Base-by-base conservation (phyloP, 306 rosid species). In the Begonia fuchsioides region DNA sequence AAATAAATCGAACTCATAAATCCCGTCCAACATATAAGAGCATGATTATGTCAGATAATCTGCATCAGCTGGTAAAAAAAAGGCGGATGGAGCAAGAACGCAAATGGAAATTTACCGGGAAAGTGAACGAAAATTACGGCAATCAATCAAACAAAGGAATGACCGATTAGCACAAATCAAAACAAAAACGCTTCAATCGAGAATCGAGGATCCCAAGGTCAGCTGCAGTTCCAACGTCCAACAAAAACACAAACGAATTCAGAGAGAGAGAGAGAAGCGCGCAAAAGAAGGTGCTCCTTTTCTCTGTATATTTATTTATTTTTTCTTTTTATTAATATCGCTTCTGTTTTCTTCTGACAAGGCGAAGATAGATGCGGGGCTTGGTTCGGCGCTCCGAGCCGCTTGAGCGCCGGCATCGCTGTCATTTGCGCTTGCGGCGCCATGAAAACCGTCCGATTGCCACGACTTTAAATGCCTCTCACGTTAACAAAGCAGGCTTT, bases 121-220 rank as follows among this genome's bases (percentile, higher is more conserved):
- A 43, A 13, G 43, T 44, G 69, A 45, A 13, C 39, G 60, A 57
- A 64, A 32, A 51, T 10, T 40, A 19, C 50, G 58, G 68, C 16
- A 63, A 44, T 35, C 17, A 79, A 58, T 59, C 51, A 74, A 53
- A 71, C 69, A 57, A 26, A 68, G 58, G 20, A 18, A 43, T 32
- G 54, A 32, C 61, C 56, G 52, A 44, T 19, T 13, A 12, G 15
- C 47, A 15, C 19, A 70, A 63, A 59, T 38, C 35, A 38, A 68
- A 61, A 52, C 52, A 40, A 38, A 38, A n/a, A 19, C 57, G 49
- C 53, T 39, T 60, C 39, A 78, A 66, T 74, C 70, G 75, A 76
- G 66, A 74, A 70, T 70, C 70, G 80, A 61, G 84, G 88, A 83
- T 78, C 75, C 81, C 78, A 59, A 74, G 41, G 72, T 48, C 66